Evolutionary conservation across 2,329 filamentous ascomycete species (phyloP), one percentile per base, ranked within the genome.

Genomic region (Davidsoniella eucalypti): DNA sequence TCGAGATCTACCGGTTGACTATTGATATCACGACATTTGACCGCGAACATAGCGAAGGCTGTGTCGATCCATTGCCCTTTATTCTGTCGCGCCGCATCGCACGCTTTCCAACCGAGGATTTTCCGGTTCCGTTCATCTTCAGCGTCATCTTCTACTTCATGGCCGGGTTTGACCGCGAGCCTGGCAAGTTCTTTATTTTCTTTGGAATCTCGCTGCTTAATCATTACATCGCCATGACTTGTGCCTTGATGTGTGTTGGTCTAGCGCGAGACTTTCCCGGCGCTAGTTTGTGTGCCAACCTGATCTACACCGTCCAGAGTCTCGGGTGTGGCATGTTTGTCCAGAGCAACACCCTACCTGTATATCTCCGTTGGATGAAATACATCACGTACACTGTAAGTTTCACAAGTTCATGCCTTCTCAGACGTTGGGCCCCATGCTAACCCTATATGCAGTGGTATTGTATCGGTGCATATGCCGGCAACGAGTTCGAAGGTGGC

Each of bases 291-390:
- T 78, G 86, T 44, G 82, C 76, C 8, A 88, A 88, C 56, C 63
- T 87, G 44, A 73, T 71, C 0, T 87, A 80, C 56, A 88, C 84
- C 0, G 56, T 87, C 17, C 84, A 88, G 59, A 81, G 75, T 2
- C 77, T 87, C 67, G 78, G 78, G 0, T 86, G 82, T 55, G 84
- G 84, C 1, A 87, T 81, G 61, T 87, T 88, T 56, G 76, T 87
- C 12, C 82, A 87, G 60, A 70, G 72, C 9, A 76, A 84, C 49
- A 77, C 79, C 4, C 83, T 88, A 3, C 82, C 84, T 0, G 68
- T 87, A 1, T 88, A 87, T 57, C 76, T 86, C n/a, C 71, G 82
- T 50, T 88, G 84, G 84, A 66, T 84, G 1, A 87, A 86, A 59
- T 82, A 77, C 67, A 70, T 71, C 21, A 73, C 76, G 1, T 81